Evolutionary conservation across 177 flowering plant genomes (phyloP), one percentile per base, ranked within the genome.

Genomic region (Vitis hybrid): DNA sequence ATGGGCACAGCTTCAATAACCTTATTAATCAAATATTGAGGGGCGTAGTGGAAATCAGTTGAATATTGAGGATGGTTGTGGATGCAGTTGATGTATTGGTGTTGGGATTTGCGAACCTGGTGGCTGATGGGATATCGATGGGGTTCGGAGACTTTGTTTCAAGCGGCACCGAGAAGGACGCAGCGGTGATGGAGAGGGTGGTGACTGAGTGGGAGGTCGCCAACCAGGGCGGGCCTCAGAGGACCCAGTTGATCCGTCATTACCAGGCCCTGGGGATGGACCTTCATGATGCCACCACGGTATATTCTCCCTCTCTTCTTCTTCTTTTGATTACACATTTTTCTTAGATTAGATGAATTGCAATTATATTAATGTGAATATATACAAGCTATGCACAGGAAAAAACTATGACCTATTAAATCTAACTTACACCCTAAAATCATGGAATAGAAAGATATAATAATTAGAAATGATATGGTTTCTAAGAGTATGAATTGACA

Each of bases 81-180:
- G 5, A 12, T 45, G 66, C 68, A 84, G 82, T 77, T 45, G 86
- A 88, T 69, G 87, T 85, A 15, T 70, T 86, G 69, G 90, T 87
- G 48, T 60, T 86, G 74, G 90, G 90, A 8, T 75, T 85, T 67
- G 83, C 90, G 3, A 89, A 87, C 69, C 76, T 89, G 65, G 89
- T 89, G 62, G 90, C 90, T 0, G 88, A 85, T 72, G 93, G 89
- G 34, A 89, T 84, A 67, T 88, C 90, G n/a, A 85, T 87, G 92
- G 89, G 89, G 18, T 84, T 85, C 34, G 89, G 88, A 0, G 88
- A 85, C 66, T 89, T 52, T 55, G 69, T 86, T 52, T 82, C 89
- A 2, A 86, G 78, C 69, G 73, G 76, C 64, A 81, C 87, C 0
- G 86, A 87, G 77, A 78, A 65, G 66, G 87, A 86, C 21, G 77